Conservation (phyloP, 768 basidiomycete genomes). For the Pulveroboletus ravenelii region DNA sequence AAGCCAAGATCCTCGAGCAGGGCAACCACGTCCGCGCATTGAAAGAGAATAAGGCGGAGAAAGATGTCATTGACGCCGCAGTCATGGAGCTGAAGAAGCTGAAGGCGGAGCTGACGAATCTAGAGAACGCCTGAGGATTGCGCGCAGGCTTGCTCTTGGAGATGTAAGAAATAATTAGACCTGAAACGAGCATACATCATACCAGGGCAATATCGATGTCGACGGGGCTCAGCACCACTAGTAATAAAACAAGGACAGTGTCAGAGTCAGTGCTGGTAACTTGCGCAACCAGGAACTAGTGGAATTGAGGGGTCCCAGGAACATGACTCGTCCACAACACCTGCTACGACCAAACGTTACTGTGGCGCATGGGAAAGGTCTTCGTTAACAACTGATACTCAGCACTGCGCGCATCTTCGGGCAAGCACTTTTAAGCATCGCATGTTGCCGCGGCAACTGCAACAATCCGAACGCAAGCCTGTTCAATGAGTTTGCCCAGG, state of each 20-base stretch:
- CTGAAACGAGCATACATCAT: not conserved
- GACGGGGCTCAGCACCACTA: no score
- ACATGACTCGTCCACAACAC: not conserved
- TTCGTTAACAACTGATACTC: not conserved
- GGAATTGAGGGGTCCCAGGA: not conserved
- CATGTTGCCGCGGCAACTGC: no score
- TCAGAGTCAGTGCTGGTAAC: not conserved
- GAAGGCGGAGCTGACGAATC: constrained; percentile 48
- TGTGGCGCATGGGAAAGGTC: not conserved
- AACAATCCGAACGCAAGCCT: no score
- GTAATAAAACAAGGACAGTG: no score
- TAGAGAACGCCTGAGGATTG: constrained; percentile 13
- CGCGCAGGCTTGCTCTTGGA: not conserved
- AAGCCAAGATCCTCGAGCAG: constrained; percentile 71
- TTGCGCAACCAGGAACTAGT: not conserved
- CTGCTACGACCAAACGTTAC: not conserved
- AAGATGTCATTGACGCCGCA: constrained; percentile 40
- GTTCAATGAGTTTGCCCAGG: no score
- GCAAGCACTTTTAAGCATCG: no score
- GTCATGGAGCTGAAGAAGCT: constrained; percentile 62
- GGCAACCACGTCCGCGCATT: constrained; percentile 68
- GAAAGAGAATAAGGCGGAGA: constrained; percentile 48
- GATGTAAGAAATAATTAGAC: not conserved
- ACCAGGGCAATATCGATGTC: no score
- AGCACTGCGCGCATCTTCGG: no score